Evolutionary conservation across 805 yeast genomes (phyloP).

Genomic region (Ogataea allantospora): DNA sequence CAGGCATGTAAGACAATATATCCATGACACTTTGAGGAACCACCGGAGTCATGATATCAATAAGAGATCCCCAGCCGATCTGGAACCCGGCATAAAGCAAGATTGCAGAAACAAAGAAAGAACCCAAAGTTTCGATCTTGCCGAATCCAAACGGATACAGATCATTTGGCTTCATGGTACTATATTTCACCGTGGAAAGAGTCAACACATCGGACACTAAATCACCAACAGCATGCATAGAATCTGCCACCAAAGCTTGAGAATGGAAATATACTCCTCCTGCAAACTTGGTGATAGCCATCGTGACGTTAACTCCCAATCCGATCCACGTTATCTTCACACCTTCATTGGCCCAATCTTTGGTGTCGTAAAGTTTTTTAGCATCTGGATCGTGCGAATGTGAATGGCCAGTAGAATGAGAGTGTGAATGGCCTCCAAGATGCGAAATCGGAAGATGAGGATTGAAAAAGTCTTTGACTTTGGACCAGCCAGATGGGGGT

Average conservation of each 20-base stretch:
- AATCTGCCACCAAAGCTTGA: constrained; percentile 91
- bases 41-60: constrained; percentile 63
- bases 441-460: constrained; percentile 36
- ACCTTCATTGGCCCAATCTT: constrained; percentile 68
- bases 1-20: constrained; percentile 45
- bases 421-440: constrained; percentile 25
- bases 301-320: constrained; percentile 72
- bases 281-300: constrained; percentile 81
- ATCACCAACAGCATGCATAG: constrained; percentile 90
- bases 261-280: constrained; percentile 95
- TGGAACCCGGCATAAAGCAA: constrained; percentile 84
- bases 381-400: constrained; percentile 42
- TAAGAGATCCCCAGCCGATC: constrained; percentile 83
- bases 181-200: constrained; percentile 79
- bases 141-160: constrained; percentile 87
- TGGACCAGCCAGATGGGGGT: constrained; percentile 26
- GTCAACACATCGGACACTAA: constrained; percentile 87
- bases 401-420: constrained; percentile 35
- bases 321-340: constrained; percentile 94
- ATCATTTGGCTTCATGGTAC: constrained; percentile 55
- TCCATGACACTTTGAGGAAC: constrained; percentile 64
- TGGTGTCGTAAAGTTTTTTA: constrained; percentile 44
- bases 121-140: constrained; percentile 88
- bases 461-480: constrained; percentile 34
- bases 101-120: constrained; percentile 81